These are phyloP conservation scores for Paramecium biaurelia DNA, from an alignment of 73 alveolate species.

Conservation along the genomic window DNA sequence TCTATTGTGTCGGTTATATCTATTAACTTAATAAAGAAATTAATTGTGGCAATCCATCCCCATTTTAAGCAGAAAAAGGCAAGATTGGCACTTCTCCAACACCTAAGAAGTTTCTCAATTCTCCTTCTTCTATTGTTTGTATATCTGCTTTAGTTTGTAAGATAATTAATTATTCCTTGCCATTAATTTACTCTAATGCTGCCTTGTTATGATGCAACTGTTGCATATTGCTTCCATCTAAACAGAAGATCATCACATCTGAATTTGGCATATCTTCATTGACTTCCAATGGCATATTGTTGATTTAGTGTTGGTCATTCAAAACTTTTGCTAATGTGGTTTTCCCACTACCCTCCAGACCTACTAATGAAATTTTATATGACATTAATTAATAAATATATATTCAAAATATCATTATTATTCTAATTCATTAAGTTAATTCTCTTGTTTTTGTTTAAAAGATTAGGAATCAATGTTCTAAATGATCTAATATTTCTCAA, in stretches of 20 bases:
- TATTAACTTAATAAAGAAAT: not conserved
- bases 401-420: not conserved
- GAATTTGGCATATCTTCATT: constrained; percentile 46
- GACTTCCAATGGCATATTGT: constrained; percentile 32
- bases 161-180: constrained; percentile 14
- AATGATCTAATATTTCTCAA: not conserved
- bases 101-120: not conserved
- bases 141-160: constrained; percentile 51
- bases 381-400: not conserved
- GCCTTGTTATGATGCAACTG: constrained; percentile 50
- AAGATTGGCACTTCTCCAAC: not conserved
- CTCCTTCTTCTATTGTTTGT: constrained; percentile 26
- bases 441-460: not conserved
- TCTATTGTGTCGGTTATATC: not conserved
- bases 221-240: constrained; percentile 50
- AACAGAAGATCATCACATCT: constrained; percentile 50
- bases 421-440: not conserved
- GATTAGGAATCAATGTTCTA: not conserved
- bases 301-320: not conserved
- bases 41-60: constrained; percentile 28
- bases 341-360: constrained; percentile 63
- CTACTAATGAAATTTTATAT: constrained; percentile 40
- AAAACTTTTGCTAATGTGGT: constrained; percentile 54
- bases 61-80: not conserved
- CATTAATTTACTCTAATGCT: not conserved